Percentiles rank a stretch among this genome's conserved stretches.
phyloP scores from a whole-genome alignment of 2,329 filamentous ascomycete genomes.

The Penicillium crustosum region DNA sequence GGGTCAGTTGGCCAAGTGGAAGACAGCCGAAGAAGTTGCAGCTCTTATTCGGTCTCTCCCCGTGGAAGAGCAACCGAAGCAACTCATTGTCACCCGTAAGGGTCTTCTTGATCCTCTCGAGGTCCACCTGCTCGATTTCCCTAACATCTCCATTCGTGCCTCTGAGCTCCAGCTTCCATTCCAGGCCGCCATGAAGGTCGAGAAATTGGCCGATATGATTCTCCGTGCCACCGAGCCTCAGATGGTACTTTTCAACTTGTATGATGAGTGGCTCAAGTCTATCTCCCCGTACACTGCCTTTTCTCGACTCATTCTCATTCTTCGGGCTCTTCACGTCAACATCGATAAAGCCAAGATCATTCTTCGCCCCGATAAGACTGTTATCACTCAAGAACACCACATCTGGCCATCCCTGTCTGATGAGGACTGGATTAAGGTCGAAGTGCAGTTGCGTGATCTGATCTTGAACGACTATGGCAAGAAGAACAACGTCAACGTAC shows the following conservation, averaged over 20 bases:
- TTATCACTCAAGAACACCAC: conserved; percentile 97
- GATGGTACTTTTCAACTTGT: conserved; percentile 99
- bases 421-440: conserved; percentile 99
- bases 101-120: conserved; percentile 95
- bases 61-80: conserved; percentile 97
- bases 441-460: conserved; percentile 89
- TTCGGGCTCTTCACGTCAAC: conserved; percentile 94
- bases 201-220: conserved; percentile 99
- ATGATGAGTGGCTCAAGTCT: conserved; percentile 98
- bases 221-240: conserved; percentile 96
- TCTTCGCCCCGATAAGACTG: conserved; percentile 91
- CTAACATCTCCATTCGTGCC: conserved; percentile 96
- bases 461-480: conserved; percentile 99
- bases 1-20: conserved; percentile 97
- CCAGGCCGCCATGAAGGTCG: conserved; percentile 99
- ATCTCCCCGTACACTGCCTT: conserved; percentile 99
- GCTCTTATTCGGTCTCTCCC: conserved; percentile 92
- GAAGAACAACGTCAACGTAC: conserved; percentile 99
- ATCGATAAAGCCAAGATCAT: conserved; percentile 98
- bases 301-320: conserved; percentile 87
- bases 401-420: conserved; percentile 95
- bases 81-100: conserved; percentile 96
- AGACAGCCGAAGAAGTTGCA: conserved; percentile 98
- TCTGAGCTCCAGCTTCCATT: conserved; percentile 96
- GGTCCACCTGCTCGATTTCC: conserved; percentile 96